Evolutionary conservation across 305 asterid genomes (phyloP), one percentile per base, ranked within the genome.

Genomic region (Caryopteris hybrid): DNA sequence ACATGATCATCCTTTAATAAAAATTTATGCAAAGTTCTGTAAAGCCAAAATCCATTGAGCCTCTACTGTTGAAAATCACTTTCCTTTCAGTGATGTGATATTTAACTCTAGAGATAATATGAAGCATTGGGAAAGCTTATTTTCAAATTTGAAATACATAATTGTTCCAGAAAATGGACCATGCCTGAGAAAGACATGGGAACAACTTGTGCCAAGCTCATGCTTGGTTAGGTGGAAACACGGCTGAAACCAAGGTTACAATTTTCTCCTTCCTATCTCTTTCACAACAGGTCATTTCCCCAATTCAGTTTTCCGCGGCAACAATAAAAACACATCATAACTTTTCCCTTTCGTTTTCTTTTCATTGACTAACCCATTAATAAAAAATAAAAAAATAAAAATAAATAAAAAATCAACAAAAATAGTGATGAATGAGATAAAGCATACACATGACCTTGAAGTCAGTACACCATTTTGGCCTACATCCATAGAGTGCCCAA

Each of bases 181-280:
- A 4, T 21, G 60, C 56, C 23, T 38, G 27, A 39, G 6, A 55
- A 63, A 27, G 38, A 57, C 7, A 27, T 48, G 25, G 36, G 8
- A 61, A 55, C 43, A 6, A 46, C 31, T 55, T 55, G 61, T 25
- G 41, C n/a, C 41, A 25, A 54, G 25, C n/a, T 54, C 60, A 54
- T 45, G 59, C 56, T 72, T 48, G 62, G 27, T 47, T 67, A 66
- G 47, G 60, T 21, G 55, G n/a, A n/a, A n/a, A 43, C 47, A 58
- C 17, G 46, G 66, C 62, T 16, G 48, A n/a, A n/a, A n/a, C n/a
- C n/a, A 21, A 61, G 12, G 23, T 36, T 7, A 33, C 33, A 46
- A 8, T n/a, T 71, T 68, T 42, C 61, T 56, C 38, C 50, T 74
- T 70, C 65, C 38, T 20, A n/a, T 69, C 69, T 22, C 33, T 41